Conservation (phyloP, 176 grass and related monocot genomes). For the Themeda triandra region DNA sequence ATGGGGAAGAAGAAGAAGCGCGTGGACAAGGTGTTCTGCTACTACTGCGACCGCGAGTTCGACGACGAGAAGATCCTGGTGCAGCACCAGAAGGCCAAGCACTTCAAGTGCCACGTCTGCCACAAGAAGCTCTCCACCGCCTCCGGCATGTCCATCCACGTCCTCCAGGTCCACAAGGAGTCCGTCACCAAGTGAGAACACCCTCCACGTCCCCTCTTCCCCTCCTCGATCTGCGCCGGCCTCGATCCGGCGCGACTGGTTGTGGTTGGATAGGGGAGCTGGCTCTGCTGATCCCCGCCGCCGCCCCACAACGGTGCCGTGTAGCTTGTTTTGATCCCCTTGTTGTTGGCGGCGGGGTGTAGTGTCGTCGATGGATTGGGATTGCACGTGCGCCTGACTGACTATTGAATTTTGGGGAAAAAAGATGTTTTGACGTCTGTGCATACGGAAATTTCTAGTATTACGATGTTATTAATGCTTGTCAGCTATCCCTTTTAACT, state of each 20-base stretch:
- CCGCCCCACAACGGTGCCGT: background rate
- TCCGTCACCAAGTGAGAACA: constrained; percentile 73
- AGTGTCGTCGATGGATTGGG: background rate
- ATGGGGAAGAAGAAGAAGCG: constrained; percentile 99
- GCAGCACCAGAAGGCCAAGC: constrained; percentile 99
- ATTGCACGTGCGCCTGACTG: background rate
- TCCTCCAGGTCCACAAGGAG: constrained; percentile 99
- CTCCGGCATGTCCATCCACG: constrained; percentile 94
- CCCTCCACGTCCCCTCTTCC: background rate
- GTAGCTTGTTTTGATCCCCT: background rate
- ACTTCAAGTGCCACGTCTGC: constrained; percentile 99
- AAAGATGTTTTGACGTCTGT: background rate
- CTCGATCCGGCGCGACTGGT: background rate
- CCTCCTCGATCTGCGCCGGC: background rate
- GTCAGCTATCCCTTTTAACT: background rate
- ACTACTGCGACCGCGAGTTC: constrained; percentile 99
- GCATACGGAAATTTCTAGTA: background rate
- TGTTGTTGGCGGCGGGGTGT: background rate
- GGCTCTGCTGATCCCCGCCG: background rate
- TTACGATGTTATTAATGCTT: background rate
- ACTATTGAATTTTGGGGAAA: background rate
- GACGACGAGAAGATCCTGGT: constrained; percentile 99
- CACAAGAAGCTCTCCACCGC: constrained; percentile 99
- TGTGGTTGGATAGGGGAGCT: constrained; percentile 12
- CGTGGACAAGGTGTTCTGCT: constrained; percentile 90